phyloP scores from a whole-genome alignment of 1,284 basidiomycete species.

The Sparassis latifolia region DNA sequence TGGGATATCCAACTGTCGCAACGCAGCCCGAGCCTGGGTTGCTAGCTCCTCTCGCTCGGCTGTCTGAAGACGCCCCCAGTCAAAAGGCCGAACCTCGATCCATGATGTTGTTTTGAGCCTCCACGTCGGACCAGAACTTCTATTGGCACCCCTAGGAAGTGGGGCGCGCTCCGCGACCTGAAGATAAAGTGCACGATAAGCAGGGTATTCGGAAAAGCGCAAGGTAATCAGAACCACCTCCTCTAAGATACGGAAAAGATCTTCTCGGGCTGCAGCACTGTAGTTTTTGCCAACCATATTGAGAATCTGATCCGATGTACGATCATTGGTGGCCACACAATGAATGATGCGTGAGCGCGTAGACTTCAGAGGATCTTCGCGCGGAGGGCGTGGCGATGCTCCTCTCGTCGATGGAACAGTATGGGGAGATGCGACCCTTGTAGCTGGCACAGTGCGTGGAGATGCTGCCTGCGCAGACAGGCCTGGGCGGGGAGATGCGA shows the following conservation, averaged over 20 bases:
- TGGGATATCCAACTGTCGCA: conserved; percentile 44
- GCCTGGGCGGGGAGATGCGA: neutral
- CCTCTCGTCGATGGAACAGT: too few relatives aligned
- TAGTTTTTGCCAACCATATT: conserved; percentile 16
- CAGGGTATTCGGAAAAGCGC: conserved; percentile 1
- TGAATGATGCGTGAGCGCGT: conserved; percentile 47
- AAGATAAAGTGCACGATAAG: neutral
- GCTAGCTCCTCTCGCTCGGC: conserved; percentile 40
- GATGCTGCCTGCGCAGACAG: neutral
- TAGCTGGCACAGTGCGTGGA: neutral
- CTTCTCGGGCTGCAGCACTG: conserved; percentile 6
- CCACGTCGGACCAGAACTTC: conserved; percentile 33
- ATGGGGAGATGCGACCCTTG: too few relatives aligned
- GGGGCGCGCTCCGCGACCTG: conserved; percentile 47
- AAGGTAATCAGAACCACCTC: conserved; percentile 32
- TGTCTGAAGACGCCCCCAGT: conserved; percentile 44
- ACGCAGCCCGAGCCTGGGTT: conserved; percentile 39
- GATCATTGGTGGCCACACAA: conserved; percentile 42
- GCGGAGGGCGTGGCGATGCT: too few relatives aligned
- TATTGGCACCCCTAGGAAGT: conserved; percentile 28
- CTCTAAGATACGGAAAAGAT: conserved; percentile 31
- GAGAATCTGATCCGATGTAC: conserved; percentile 32
- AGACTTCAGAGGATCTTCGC: neutral
- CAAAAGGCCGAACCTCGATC: conserved; percentile 63
- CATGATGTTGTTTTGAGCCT: conserved; percentile 47